These are phyloP conservation scores for Polytrichum formosum DNA, from an alignment of 225 moss, liverwort and hornwort species.

Conservation along the genomic window DNA sequence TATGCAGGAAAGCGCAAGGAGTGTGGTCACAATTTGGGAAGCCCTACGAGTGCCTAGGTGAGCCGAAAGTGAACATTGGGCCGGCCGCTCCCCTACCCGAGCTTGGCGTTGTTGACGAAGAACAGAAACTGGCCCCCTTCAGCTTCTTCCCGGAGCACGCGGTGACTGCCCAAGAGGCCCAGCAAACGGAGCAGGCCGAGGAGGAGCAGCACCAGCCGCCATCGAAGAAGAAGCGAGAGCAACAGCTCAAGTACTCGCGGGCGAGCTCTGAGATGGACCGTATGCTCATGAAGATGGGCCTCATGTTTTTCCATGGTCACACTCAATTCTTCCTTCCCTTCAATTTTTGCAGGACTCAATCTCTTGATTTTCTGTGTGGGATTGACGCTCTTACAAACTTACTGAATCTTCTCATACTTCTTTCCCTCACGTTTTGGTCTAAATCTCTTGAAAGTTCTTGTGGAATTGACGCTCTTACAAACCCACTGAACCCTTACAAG, in stretches of 20 bases:
- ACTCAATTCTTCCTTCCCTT: neutral
- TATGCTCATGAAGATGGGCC: constrained; percentile 86
- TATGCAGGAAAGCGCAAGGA: constrained; percentile 75
- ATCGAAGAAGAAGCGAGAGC: constrained; percentile 36
- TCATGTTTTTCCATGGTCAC: constrained; percentile 73
- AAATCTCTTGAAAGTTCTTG: neutral
- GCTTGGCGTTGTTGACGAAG: constrained; percentile 28
- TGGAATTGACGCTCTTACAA: neutral
- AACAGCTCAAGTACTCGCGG: constrained; percentile 40
- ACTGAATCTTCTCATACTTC: too few species aligned
- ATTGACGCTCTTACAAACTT: neutral
- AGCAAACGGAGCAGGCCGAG: constrained; percentile 26
- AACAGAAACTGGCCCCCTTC: constrained; percentile 33
- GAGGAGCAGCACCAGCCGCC: constrained; percentile 16
- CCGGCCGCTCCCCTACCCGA: constrained; percentile 60
- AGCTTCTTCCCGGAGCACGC: constrained; percentile 54
- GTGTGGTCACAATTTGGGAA: constrained; percentile 84
- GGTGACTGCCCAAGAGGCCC: constrained; percentile 19
- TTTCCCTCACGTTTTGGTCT: neutral
- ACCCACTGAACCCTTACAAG: too few species aligned
- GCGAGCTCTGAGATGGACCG: constrained; percentile 53
- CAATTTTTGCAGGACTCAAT: neutral
- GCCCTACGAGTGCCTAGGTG: constrained; percentile 66
- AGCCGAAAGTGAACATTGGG: constrained; percentile 53
- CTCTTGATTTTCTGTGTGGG: neutral